Percentiles rank a stretch among this genome's conserved stretches.
These are phyloP conservation scores for Talaromyces sp. DNA, from an alignment of 2,329 filamentous ascomycete species.

Conservation along the genomic window DNA sequence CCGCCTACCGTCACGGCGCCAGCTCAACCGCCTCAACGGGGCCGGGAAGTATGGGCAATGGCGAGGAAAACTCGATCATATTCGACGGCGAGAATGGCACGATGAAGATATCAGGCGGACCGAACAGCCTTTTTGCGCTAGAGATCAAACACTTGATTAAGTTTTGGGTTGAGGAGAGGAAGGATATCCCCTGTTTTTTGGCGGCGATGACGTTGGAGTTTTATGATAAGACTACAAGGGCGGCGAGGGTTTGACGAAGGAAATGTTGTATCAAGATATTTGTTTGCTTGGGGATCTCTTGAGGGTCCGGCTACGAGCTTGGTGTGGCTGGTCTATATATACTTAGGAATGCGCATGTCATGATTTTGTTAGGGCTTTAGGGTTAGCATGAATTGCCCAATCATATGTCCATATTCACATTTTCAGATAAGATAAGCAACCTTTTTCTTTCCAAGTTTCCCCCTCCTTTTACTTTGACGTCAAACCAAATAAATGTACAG, in stretches of 20 bases:
- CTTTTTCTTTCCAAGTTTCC: background rate
- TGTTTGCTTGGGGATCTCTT: background rate
- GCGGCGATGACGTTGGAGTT: conserved; percentile 91
- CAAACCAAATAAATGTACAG: background rate
- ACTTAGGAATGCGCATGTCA: background rate
- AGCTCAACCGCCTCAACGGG: conserved; percentile 42
- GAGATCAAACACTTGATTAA: conserved; percentile 83
- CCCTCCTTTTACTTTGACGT: background rate
- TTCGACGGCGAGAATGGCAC: conserved; percentile 93
- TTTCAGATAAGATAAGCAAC: background rate
- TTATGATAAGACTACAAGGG: conserved; percentile 62
- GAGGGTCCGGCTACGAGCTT: background rate
- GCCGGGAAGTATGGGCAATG: conserved; percentile 44
- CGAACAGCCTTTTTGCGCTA: conserved; percentile 77
- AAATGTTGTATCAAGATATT: background rate
- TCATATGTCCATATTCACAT: background rate
- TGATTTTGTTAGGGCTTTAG: background rate
- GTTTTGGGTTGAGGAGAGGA: conserved; percentile 93
- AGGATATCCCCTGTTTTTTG: conserved; percentile 89
- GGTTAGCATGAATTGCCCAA: background rate
- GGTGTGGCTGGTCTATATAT: background rate
- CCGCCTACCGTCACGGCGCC: conserved; percentile 44
- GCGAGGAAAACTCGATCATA: conserved; percentile 60
- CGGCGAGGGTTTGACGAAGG: conserved; percentile 32
- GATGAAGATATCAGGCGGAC: conserved; percentile 95